Evolutionary conservation across 345 rosid species (phyloP).

Genomic region (Rhodamnia rubescens): DNA sequence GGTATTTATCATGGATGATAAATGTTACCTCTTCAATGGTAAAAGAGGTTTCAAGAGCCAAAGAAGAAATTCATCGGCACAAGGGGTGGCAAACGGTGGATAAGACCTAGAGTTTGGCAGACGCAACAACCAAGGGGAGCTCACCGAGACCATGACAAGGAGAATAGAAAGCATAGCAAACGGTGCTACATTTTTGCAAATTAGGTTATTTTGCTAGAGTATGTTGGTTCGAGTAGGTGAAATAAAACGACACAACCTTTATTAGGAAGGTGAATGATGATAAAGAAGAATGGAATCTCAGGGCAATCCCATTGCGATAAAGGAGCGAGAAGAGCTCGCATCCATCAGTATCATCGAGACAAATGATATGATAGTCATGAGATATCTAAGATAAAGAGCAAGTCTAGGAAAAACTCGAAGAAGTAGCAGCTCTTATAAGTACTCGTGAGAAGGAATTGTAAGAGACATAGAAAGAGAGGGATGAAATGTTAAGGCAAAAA

Average conservation of each 20-base stretch:
- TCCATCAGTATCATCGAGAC: not conserved
- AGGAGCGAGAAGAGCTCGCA: not conserved
- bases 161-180: not conserved
- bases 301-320: accelerated
- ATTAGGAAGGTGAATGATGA: accelerated
- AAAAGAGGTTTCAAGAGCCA: too few relatives aligned
- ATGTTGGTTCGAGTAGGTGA: not conserved
- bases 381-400: slow-evolving; percentile 20
- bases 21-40: too few relatives aligned
- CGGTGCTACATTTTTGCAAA: not conserved
- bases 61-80: too few relatives aligned
- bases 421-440: not conserved
- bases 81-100: too few relatives aligned
- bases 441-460: slow-evolving; percentile 43
- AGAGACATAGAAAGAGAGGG: slow-evolving; percentile 60
- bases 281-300: not conserved
- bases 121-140: too few relatives aligned
- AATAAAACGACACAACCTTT: not conserved
- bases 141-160: too few relatives aligned
- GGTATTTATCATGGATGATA: too few relatives aligned
- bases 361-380: not conserved
- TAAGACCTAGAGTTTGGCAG: too few relatives aligned
- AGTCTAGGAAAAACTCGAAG: slow-evolving; percentile 11
- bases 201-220: not conserved
- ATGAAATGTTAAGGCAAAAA: slow-evolving; percentile 51